Evolutionary conservation across 164 flowering plant species (phyloP), one percentile per base, ranked within the genome.

Genomic region (Macadamia tetraphylla): DNA sequence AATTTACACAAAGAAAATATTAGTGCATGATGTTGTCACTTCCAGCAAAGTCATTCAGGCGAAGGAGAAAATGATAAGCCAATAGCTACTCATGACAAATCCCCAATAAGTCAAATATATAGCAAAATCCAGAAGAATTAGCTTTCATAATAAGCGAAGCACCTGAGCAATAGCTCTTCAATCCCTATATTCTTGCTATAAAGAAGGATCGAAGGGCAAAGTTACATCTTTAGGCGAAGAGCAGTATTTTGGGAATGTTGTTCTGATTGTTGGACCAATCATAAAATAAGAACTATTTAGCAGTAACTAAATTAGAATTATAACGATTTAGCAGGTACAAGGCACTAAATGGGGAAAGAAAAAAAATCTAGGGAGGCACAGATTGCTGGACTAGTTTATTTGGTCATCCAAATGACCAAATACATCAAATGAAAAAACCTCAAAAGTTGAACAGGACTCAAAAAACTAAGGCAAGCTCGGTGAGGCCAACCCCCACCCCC

Each of bases 1-100:
- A 80, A 48, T 68, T 14, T 61, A 58, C 29, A 60, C 52, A 53
- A 51, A 55, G 12, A 49, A 1, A 67, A 64, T 31, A 69, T 73
- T 59, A 67, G 29, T 12, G 60, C 48, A 11, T 18, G 31, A 29
- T 29, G 43, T 31, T 10, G 35, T 9, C 60, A 42, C 17, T 43
- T 29, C 60, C 29, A 14, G 18, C 1, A 8, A 55, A 29, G 2
- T 55, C 57, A 29, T 55, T 44, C 23, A 35, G 23, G 40, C 1
- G 0, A 30, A 49, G n/a, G 31, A 6, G 17, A n/a, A 11, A n/a
- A 46, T 46, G 51, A 46, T 11, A 46, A 46, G 51, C 1, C 51
- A 6, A 51, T 14, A 61, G 40, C 3, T 35, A 31, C 65, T 14
- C 57, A 53, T 53, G 3, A 61, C 29, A 18, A 52, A 62, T 44